phyloP scores from a whole-genome alignment of 345 rosid genomes.

The Erysimum cheiranthoides region DNA sequence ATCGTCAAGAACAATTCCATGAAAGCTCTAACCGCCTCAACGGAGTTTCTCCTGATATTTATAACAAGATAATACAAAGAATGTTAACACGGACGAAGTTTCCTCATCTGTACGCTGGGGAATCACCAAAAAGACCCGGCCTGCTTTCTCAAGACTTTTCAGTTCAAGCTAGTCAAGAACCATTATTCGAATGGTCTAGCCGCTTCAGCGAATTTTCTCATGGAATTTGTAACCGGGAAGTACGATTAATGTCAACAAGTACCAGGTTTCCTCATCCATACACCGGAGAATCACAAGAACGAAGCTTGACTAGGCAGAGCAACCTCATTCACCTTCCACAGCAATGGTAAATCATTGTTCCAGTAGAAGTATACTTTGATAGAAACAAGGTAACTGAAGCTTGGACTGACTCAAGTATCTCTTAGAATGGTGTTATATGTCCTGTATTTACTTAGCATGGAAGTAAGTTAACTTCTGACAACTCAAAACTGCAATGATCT shows the following conservation, averaged over 20 bases:
- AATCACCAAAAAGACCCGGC: constrained; percentile 19
- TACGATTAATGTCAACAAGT: background rate
- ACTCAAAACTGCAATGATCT: constrained; percentile 6
- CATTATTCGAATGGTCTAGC: background rate
- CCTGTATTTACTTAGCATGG: background rate
- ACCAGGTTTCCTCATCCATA: constrained; percentile 10
- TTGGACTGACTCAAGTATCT: constrained; percentile 3
- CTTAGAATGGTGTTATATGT: background rate
- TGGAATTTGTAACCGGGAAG: background rate
- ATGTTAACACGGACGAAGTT: background rate
- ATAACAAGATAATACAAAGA: background rate
- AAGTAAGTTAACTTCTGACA: background rate
- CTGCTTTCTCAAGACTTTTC: constrained; percentile 28
- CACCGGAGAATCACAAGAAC: constrained; percentile 23
- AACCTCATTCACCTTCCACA: constrained; percentile 30
- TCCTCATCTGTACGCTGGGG: constrained; percentile 17
- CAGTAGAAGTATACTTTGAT: background rate
- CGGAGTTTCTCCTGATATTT: background rate
- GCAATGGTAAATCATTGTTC: constrained; percentile 13
- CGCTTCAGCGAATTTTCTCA: constrained; percentile 21
- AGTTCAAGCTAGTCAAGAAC: constrained; percentile 12
- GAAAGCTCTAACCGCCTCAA: background rate
- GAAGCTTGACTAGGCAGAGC: constrained; percentile 14
- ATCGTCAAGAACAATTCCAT: background rate
- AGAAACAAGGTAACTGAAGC: constrained; percentile 22